Conservation (phyloP, 2,329 filamentous ascomycete species). For the Aspergillus tubingensis region DNA sequence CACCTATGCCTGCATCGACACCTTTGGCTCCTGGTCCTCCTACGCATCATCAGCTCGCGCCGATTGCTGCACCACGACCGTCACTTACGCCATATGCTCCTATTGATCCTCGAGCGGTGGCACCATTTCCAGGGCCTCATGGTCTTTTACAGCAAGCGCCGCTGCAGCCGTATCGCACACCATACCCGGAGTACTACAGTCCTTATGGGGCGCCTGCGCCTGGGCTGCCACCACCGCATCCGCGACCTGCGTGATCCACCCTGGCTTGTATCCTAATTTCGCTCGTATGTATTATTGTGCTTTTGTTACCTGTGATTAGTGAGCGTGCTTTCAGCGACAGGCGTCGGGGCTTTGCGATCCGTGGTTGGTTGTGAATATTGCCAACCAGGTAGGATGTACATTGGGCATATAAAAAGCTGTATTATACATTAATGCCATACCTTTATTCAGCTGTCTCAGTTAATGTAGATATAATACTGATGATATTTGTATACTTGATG, state of each 20-base stretch:
- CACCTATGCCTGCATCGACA: constrained; percentile 18
- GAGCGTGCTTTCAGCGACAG: constrained; percentile 18
- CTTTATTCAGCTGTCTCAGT: too few relatives aligned
- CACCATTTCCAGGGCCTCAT: constrained; percentile 21
- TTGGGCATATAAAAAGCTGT: not conserved
- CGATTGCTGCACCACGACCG: constrained; percentile 21
- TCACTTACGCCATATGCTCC: constrained; percentile 31
- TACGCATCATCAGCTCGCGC: constrained; percentile 21
- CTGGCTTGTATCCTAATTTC: not conserved
- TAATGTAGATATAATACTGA: not conserved
- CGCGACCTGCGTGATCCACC: constrained; percentile 19
- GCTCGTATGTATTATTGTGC: not conserved
- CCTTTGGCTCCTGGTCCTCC: constrained; percentile 20
- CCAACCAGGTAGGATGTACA: not conserved
- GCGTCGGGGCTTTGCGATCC: constrained; percentile 15
- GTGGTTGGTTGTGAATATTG: not conserved
- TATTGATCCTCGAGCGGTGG: constrained; percentile 28
- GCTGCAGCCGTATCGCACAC: constrained; percentile 27
- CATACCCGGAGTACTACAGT: constrained; percentile 27
- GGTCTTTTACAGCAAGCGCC: constrained; percentile 22
- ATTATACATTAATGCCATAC: not conserved
- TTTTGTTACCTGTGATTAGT: constrained; percentile 13
- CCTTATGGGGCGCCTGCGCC: constrained; percentile 20
- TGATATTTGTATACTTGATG: not conserved
- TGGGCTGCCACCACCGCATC: constrained; percentile 22